Base-by-base conservation (phyloP, 2,329 filamentous ascomycete genomes). In the Neonectria coccinea region DNA sequence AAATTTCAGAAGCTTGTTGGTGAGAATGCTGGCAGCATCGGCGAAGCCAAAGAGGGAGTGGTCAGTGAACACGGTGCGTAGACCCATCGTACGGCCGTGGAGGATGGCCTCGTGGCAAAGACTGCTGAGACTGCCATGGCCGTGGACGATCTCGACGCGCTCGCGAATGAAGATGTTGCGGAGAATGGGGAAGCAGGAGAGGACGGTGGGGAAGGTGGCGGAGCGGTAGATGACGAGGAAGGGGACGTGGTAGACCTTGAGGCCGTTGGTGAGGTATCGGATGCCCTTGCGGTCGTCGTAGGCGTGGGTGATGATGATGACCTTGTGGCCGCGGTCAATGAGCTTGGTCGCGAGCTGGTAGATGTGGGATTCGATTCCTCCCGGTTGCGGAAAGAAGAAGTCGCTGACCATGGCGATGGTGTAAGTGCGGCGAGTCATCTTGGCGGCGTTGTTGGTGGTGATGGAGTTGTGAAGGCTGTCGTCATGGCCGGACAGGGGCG, bases 361-460 rank as follows among this genome's bases (percentile, higher is more conserved):
- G 74, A 99, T 98, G 81, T 99, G 96, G 79, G 93, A 97, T 83
- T 99, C 96, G 70, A 99, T 89, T 73, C 96, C 96, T 76, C 96
- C 94, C 56, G 96, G 95, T 76, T 98, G 95, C 14, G 96, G 96
- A 78, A 97, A 99, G 89, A 99, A 99, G 86, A 97, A 97, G 85
- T 99, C 96, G 87, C 95, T 94, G 79, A 97, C 92, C 96, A 99
- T 99, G 67, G 88, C 89, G 81, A 91, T 91, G 75, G 89, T 90
- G 79, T 90, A 91, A 33, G 85, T 87, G 68, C 83, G 83, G 72
- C 83, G 85, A 72, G 83, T 79, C 80, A 86, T 87, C 59, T 71
- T 80, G 78, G 73, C 67, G 71, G 68, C 59, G 61, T 41, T 45
- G 54, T 51, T 45, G 59, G 61, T 57, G 53, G 29, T 39, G 64